These are phyloP conservation scores for Lactifluus subvellereus DNA, from an alignment of 768 basidiomycete species.

Conservation along the genomic window DNA sequence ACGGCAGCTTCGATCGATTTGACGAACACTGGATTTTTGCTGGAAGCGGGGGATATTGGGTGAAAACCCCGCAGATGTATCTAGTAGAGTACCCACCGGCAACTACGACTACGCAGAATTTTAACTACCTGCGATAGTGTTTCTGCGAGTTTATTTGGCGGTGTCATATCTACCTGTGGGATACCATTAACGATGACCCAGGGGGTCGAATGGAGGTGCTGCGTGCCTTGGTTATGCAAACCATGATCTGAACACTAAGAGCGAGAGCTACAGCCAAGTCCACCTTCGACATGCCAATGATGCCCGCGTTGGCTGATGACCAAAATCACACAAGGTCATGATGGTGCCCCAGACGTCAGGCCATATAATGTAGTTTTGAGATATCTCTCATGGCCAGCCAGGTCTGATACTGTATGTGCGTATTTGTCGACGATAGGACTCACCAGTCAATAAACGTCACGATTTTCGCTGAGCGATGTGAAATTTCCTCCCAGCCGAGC, in stretches of 20 bases:
- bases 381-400: conserved; percentile 94
- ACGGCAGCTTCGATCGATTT: conserved; percentile 76
- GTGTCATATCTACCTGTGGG: conserved; percentile 91
- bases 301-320: conserved; percentile 90
- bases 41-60: conserved; percentile 28
- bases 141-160: conserved; percentile 80
- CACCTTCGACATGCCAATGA: conserved; percentile 92
- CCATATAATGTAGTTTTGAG: conserved; percentile 93
- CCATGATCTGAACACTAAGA: conserved; percentile 85
- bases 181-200: not conserved
- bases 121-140: conserved; percentile 90
- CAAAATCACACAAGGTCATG: conserved; percentile 64
- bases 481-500: conserved; percentile 94
- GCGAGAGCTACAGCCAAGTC: conserved; percentile 94
- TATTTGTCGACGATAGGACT: not conserved
- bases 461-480: conserved; percentile 81
- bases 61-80: not conserved
- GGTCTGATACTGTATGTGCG: conserved; percentile 42
- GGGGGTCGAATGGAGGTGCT: not conserved
- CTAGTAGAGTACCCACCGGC: conserved; percentile 48
- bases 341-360: conserved; percentile 89
- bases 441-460: conserved; percentile 90
- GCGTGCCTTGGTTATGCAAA: conserved; percentile 87
- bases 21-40: conserved; percentile 80
- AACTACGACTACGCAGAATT: conserved; percentile 88